phyloP scores from a whole-genome alignment of 2,329 filamentous ascomycete genomes.

The Talaromyces sp. region DNA sequence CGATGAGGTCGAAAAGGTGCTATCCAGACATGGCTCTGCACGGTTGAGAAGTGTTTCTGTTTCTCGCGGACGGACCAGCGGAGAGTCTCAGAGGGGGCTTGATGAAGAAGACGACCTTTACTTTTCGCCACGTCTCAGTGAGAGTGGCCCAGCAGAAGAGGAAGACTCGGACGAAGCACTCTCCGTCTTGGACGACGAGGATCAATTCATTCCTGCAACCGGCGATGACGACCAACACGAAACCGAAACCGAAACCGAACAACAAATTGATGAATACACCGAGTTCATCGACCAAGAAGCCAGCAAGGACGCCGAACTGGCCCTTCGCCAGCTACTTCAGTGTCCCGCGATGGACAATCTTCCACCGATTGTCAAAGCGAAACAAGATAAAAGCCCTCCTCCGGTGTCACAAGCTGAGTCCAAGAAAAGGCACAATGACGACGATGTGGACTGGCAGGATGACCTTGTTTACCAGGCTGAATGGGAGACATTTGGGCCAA shows the following conservation, averaged over 20 bases:
- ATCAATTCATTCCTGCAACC: neutral
- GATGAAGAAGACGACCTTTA: conserved; percentile 1
- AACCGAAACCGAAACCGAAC: neutral
- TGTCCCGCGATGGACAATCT: conserved; percentile 11
- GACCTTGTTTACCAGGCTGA: conserved; percentile 41
- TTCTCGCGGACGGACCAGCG: conserved; percentile 7
- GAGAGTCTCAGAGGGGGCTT: conserved; percentile 10
- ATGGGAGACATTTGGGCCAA: conserved; percentile 45
- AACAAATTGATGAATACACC: conserved; percentile 33
- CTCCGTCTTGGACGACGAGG: neutral
- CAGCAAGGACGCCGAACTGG: conserved; percentile 41
- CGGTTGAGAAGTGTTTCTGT: neutral
- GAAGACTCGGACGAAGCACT: neutral
- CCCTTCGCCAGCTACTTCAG: conserved; percentile 29
- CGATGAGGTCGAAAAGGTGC: conserved; percentile 38
- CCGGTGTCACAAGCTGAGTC: conserved; percentile 23
- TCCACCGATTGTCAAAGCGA: conserved; percentile 15
- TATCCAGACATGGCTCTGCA: conserved; percentile 17
- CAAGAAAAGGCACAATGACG: conserved; percentile 23
- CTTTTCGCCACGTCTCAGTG: neutral
- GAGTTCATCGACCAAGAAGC: conserved; percentile 44
- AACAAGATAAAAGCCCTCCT: conserved; percentile 14
- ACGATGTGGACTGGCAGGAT: conserved; percentile 45
- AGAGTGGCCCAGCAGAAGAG: neutral
- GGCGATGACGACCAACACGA: neutral